Evolutionary conservation across 768 basidiomycete species (phyloP), one percentile per base, ranked within the genome.

Genomic region (Fistulinella prunicolor): DNA sequence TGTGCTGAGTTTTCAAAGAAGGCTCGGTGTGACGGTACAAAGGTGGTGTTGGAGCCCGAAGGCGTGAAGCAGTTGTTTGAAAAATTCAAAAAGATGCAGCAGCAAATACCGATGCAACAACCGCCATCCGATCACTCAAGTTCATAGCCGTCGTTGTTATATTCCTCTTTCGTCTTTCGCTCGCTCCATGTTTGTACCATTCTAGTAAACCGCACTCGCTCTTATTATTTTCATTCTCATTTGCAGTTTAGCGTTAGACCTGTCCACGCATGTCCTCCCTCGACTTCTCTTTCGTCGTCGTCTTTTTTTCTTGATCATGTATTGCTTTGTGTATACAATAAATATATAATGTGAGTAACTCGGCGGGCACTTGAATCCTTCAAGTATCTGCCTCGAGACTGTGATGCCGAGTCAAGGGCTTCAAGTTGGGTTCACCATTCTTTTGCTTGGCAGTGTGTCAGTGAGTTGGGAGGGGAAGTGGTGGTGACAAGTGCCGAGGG

Each of bases 11-110:
- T 93, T 61, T 78, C 87, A 38, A 78, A 67, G 60, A 92, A 93
- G 70, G 90, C 90, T 39, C 76, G 81, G 38, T 93, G 90, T 59
- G 89, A 91, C 51, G 90, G 90, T 30, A 82, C 81, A 22, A 89
- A 87, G 70, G 85, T 90, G 32, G 89, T 91, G 17, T 67, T 92
- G 40, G 86, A 79, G 51, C 73, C 75, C 6, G 65, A 71, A 49
- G 67, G 73, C 30, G 70, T 77, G 49, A 67, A 64, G 43, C 68
- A 72, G 34, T 64, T 78, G 41, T 67, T 79, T 51, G 73, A 76
- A 54, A 67, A 58, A 40, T 68, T 78, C 35, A 61, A 69, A 46
- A 66, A 67, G 45, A 34, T 44, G 41, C 59, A 49, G 12, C 40
- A 50, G 38, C 51, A 54, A 42, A 35, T 54, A 38, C 20, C 38